Evolutionary conservation across 2,329 filamentous ascomycete species (phyloP).

Genomic region (Magnaporthales sp.): DNA sequence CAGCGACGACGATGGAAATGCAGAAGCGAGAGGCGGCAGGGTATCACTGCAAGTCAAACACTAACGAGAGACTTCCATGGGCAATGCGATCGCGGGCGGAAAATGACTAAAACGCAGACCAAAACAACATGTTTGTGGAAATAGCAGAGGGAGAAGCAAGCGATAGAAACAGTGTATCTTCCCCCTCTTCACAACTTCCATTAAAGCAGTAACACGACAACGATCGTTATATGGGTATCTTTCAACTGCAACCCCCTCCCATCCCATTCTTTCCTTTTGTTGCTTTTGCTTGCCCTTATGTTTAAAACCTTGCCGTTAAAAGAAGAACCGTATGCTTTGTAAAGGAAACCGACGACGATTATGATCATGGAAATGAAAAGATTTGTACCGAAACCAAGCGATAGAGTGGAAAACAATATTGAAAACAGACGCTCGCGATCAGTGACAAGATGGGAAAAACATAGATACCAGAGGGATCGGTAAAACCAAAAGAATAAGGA

Average conservation of each 20-base stretch:
- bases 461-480: neutral
- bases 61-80: neutral
- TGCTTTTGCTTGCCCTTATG: neutral
- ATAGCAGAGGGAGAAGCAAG: neutral
- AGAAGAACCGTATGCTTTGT: neutral
- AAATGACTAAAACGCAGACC: no score
- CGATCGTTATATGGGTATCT: constrained; percentile 1
- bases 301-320: neutral
- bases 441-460: neutral
- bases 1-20: neutral
- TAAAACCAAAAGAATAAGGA: neutral
- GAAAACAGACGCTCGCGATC: neutral
- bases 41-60: constrained; percentile 1
- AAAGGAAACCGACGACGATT: neutral
- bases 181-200: neutral
- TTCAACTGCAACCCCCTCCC: neutral
- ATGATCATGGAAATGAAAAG: neutral
- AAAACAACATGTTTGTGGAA: neutral
- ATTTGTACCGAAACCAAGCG: neutral
- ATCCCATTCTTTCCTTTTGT: neutral
- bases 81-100: neutral
- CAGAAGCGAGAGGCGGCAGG: constrained; percentile 1
- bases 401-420: neutral
- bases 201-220: neutral
- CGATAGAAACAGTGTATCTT: neutral